phyloP scores from a whole-genome alignment of 441 rosid species.

The Eutrema salsugineum region DNA sequence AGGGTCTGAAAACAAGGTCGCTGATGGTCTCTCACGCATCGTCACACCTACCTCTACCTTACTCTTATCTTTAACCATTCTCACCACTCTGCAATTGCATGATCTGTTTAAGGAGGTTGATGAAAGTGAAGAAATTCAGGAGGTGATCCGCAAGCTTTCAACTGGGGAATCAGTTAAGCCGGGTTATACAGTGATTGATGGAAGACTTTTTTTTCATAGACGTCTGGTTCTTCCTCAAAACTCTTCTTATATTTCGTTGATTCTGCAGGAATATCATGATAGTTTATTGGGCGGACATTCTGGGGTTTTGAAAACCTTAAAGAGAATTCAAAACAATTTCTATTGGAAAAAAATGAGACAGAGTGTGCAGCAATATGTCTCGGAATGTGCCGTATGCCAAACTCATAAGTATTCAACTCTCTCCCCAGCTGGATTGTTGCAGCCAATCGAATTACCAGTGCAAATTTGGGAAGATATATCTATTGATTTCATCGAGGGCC shows the following conservation, averaged over 20 bases:
- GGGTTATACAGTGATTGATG: neutral
- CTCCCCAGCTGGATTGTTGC: neutral
- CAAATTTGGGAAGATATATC: neutral
- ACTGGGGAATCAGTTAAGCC: no score
- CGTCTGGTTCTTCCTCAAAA: neutral
- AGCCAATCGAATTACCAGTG: accelerated
- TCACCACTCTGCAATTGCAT: no score
- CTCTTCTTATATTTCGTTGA: neutral
- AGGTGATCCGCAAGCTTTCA: no score
- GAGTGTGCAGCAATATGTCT: neutral
- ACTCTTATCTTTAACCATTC: no score
- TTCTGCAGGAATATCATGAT: neutral
- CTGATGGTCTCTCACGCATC: no score
- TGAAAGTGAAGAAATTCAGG: no score
- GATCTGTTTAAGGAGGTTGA: no score
- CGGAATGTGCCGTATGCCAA: neutral
- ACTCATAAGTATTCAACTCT: neutral
- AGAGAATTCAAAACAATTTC: neutral
- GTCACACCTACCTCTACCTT: no score
- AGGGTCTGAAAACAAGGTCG: no score
- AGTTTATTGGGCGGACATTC: neutral
- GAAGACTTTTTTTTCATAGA: no score
- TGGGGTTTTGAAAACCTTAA: neutral
- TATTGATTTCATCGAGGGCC: neutral
- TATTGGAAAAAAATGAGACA: neutral